These are phyloP conservation scores for Mycena olivaceomarginata DNA, from an alignment of 768 basidiomycete species.

Conservation along the genomic window DNA sequence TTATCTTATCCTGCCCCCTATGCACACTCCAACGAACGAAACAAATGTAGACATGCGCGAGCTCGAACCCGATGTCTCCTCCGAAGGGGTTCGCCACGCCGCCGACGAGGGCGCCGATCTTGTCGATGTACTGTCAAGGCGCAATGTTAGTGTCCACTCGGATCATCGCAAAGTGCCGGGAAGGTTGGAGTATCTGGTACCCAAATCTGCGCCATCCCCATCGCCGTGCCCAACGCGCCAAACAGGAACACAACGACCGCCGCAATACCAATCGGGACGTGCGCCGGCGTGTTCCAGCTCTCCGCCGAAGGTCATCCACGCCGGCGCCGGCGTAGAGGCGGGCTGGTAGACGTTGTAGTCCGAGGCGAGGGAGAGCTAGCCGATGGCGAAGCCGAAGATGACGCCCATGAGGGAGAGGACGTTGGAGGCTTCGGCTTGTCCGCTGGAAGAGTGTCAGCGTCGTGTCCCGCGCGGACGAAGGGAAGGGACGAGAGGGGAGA, in stretches of 20 bases:
- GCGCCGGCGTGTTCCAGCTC: conserved; percentile 56
- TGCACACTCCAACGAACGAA: too few species aligned
- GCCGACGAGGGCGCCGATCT: conserved; percentile 50
- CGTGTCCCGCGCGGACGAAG: not conserved
- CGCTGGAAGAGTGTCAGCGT: conserved; percentile 36
- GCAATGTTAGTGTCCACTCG: not conserved
- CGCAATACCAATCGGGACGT: conserved; percentile 59
- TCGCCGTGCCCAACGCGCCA: conserved; percentile 61
- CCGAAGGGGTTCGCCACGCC: too few species aligned
- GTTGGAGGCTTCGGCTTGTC: conserved; percentile 55
- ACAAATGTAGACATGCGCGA: too few species aligned
- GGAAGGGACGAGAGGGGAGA: conserved; percentile 9
- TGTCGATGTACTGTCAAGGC: conserved; percentile 47
- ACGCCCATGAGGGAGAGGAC: conserved; percentile 61
- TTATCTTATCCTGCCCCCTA: too few species aligned
- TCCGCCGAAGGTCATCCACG: conserved; percentile 57
- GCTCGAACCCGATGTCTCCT: too few species aligned
- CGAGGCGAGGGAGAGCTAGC: conserved; percentile 62
- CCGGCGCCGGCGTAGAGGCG: conserved; percentile 52
- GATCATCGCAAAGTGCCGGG: too few species aligned
- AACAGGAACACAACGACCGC: conserved; percentile 55
- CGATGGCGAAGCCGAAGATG: conserved; percentile 71
- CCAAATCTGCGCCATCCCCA: conserved; percentile 59
- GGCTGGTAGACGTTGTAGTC: conserved; percentile 67
- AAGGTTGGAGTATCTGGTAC: not conserved